phyloP scores from a whole-genome alignment of 2,329 filamentous ascomycete genomes.

The Penicillium sp. region DNA sequence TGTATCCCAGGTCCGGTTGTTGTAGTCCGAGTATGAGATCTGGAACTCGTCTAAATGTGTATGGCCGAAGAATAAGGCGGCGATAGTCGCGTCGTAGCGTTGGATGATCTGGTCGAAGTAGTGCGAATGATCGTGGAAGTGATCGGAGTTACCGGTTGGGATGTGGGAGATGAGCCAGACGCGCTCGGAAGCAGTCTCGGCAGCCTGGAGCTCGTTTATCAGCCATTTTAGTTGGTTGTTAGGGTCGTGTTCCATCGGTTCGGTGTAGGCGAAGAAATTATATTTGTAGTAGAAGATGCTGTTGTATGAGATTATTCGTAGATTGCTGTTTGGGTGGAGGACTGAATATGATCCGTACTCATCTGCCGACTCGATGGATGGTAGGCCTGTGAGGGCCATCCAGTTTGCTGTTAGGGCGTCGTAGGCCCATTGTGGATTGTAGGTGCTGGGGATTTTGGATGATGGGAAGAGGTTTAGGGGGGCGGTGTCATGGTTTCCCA shows the following conservation, averaged over 20 bases:
- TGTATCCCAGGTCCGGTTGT: constrained; percentile 40
- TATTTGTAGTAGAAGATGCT: constrained; percentile 61
- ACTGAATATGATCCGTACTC: constrained; percentile 54
- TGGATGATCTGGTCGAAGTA: constrained; percentile 56
- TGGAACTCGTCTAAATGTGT: constrained; percentile 60
- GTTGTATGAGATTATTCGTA: constrained; percentile 60
- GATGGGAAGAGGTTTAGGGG: constrained; percentile 56
- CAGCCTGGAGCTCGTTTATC: constrained; percentile 52
- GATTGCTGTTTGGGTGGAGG: constrained; percentile 46
- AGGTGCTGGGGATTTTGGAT: constrained; percentile 34
- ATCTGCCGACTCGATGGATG: constrained; percentile 35
- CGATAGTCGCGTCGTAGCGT: constrained; percentile 55
- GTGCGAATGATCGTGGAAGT: constrained; percentile 54
- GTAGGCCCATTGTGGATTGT: constrained; percentile 55
- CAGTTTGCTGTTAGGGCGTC: constrained; percentile 49
- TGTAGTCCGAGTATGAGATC: constrained; percentile 54
- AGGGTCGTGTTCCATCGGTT: constrained; percentile 53
- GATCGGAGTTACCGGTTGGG: constrained; percentile 52
- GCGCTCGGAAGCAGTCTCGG: constrained; percentile 53
- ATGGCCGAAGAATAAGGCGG: constrained; percentile 58
- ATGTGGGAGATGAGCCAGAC: constrained; percentile 62
- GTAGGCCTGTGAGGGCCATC: constrained; percentile 48
- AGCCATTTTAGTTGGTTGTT: constrained; percentile 56
- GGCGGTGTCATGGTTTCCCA: constrained; percentile 59
- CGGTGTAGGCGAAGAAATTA: constrained; percentile 58